Conservation (phyloP, 306 rosid species). For the Fagus crenata region DNA sequence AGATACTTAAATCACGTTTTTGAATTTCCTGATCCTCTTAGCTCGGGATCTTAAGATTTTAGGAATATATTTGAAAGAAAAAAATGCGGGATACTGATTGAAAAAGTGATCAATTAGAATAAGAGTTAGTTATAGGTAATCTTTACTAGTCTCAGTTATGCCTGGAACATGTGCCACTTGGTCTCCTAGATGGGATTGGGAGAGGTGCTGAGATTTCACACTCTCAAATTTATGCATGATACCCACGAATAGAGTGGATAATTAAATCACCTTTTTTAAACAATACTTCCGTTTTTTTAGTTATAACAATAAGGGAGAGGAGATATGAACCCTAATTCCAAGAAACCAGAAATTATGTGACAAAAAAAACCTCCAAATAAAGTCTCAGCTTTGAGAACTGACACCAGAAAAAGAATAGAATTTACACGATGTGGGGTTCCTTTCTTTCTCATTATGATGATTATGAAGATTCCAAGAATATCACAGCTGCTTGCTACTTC, state of each 20-base stretch:
- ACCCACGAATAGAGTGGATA: too few species aligned
- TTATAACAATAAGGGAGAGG: too few species aligned
- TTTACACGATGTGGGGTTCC: not conserved
- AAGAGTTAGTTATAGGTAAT: not conserved
- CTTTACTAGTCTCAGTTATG: not conserved
- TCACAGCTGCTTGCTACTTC: constrained; percentile 8
- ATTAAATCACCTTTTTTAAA: too few species aligned
- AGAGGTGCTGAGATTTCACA: not conserved
- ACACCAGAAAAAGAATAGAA: too few species aligned
- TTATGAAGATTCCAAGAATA: not conserved
- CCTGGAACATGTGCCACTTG: not conserved
- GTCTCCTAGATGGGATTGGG: not conserved
- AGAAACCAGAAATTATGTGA: too few species aligned
- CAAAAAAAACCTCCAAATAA: too few species aligned
- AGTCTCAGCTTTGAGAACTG: too few species aligned
- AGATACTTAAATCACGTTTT: not conserved
- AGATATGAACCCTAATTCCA: too few species aligned
- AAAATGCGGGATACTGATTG: not conserved
- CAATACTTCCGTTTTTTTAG: too few species aligned
- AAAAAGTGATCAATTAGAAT: not conserved
- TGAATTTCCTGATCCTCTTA: not conserved
- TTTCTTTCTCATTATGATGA: not conserved
- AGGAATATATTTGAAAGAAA: not conserved
- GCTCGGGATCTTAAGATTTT: not conserved
- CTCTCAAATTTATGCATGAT: too few species aligned